Conservation (phyloP, 23 red algal genomes). For the Agarophyton chilense region DNA sequence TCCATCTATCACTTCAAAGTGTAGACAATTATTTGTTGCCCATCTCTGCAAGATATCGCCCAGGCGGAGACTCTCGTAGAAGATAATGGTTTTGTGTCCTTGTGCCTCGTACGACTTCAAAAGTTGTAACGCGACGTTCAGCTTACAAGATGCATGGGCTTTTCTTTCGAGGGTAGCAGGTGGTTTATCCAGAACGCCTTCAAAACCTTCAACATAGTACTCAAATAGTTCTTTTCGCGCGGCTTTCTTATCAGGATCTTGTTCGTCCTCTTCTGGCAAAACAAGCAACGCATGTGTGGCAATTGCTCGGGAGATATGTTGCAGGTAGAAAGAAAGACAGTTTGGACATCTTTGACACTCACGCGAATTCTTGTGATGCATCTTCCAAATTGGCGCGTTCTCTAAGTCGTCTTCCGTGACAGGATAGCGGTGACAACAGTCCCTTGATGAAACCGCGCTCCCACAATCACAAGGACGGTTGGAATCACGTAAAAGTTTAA, state of each 20-base stretch:
- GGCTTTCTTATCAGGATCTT: constrained; percentile 41
- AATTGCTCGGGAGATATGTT: constrained; percentile 45
- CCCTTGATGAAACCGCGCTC: background rate
- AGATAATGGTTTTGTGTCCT: constrained; percentile 89
- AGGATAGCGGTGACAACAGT: constrained; percentile 69
- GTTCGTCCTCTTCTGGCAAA: constrained; percentile 54
- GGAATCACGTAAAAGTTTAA: constrained; percentile 54
- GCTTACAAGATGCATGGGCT: constrained; percentile 64
- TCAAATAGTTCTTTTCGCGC: constrained; percentile 22
- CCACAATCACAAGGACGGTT: constrained; percentile 66
- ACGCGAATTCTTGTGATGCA: constrained; percentile 36
- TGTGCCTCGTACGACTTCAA: constrained; percentile 51
- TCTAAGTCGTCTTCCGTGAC: background rate
- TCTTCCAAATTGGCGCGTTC: constrained; percentile 68
- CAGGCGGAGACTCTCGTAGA: constrained; percentile 72
- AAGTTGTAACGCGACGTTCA: constrained; percentile 59
- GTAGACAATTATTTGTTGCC: constrained; percentile 55
- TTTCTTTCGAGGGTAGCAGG: constrained; percentile 43
- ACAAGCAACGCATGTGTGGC: constrained; percentile 64
- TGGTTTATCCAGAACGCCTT: constrained; percentile 10
- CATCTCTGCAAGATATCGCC: constrained; percentile 78
- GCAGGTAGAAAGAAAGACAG: constrained; percentile 54
- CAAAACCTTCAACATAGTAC: constrained; percentile 47
- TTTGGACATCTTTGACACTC: constrained; percentile 60
- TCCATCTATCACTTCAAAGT: constrained; percentile 83